Base-by-base conservation (phyloP, 352 stramenopile species). In the Pythium rishiriense region DNA sequence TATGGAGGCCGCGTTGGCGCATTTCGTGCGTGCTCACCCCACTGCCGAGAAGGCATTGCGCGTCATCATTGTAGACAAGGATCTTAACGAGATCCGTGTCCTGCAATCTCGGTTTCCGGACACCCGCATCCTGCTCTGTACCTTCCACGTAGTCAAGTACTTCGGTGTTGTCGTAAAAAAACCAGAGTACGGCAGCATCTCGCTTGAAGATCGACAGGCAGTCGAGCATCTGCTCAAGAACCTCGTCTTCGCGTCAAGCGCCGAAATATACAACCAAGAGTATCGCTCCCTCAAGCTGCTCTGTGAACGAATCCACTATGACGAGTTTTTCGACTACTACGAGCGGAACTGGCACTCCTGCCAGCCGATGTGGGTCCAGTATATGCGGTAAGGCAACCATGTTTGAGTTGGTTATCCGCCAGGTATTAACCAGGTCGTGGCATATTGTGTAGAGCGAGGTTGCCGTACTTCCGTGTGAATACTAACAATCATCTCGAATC, bases 401-500 rank as follows among this genome's bases (percentile, higher is more conserved):
- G 55, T 64, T 37, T 81, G 68, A 63, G 65, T 62, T 19, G 49
- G 62, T 28, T 69, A 65, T 21, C 21, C 4, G 0, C 43, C n/a
- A n/a, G n/a, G n/a, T n/a, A n/a, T n/a, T n/a, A n/a, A n/a, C n/a
- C n/a, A n/a, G n/a, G n/a, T n/a, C n/a, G n/a, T n/a, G n/a, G n/a
- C n/a, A n/a, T n/a, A n/a, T n/a, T n/a, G n/a, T n/a, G n/a, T n/a
- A n/a, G 68, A 3, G 25, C 60, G 0, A 54, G 66, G 0, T 49
- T 76, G 0, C 56, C 51, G 0, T 62, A 78, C 52, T 73, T 73
- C 26, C 70, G 62, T 5, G 73, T 69, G 3, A 46, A 76, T 53
- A 76, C 68, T 0, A 78, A 81, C 28, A 82, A 77, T 24, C 47
- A 43, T 0, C 43, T 77, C 0, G 68, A 79, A 29, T 74, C 15